Percentiles rank a stretch among this genome's conserved stretches.
phyloP scores from a whole-genome alignment of 305 asterid species.

The Fraxinus sp. region DNA sequence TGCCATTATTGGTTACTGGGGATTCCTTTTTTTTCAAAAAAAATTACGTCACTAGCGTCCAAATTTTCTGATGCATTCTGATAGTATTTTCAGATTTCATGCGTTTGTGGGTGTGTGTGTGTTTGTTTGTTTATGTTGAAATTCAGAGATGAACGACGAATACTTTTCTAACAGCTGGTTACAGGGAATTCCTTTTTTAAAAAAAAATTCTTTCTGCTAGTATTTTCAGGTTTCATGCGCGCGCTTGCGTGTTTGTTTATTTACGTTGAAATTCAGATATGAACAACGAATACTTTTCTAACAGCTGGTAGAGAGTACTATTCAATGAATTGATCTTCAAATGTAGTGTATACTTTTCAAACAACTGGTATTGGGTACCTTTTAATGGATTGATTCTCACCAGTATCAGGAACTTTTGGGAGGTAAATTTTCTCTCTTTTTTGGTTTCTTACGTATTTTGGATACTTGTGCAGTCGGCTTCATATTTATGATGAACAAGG shows the following conservation, averaged over 20 bases:
- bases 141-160: too few species aligned
- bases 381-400: background rate
- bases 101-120: too few species aligned
- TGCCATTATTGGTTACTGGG: too few species aligned
- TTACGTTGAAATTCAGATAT: background rate
- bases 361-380: background rate
- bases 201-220: too few species aligned
- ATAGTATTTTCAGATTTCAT: too few species aligned
- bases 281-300: background rate
- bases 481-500: background rate
- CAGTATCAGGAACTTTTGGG: background rate
- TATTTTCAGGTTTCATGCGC: background rate
- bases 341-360: background rate
- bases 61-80: too few species aligned
- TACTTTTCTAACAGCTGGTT: too few species aligned
- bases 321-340: background rate
- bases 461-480: background rate
- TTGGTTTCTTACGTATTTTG: background rate
- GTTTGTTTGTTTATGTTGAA: too few species aligned
- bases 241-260: background rate
- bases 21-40: too few species aligned
- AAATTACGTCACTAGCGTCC: too few species aligned
- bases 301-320: background rate
- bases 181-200: too few species aligned
- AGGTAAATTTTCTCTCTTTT: background rate